Evolutionary conservation across 805 yeast species (phyloP).

Genomic region (Monosporozyma siamensis): DNA sequence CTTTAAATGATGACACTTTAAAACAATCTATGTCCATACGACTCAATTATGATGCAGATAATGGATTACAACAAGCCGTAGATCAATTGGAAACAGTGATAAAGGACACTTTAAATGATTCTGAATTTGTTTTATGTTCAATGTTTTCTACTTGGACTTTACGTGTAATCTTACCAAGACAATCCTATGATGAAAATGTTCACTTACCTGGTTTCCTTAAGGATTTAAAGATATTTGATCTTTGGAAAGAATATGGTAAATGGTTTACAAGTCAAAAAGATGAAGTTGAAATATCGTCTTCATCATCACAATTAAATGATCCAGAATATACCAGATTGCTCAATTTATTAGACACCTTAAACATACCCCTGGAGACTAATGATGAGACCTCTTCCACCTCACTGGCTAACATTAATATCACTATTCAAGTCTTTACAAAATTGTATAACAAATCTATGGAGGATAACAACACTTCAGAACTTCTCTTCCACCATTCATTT

Average conservation of each 20-base stretch:
- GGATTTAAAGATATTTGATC: conserved; percentile 67
- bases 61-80: conserved; percentile 59
- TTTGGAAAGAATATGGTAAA: conserved; percentile 60
- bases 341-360: neutral
- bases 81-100: conserved; percentile 42
- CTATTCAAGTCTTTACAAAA: neutral
- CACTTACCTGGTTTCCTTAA: conserved; percentile 66
- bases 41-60: conserved; percentile 46
- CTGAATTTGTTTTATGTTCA: conserved; percentile 57
- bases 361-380: neutral
- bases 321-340: neutral
- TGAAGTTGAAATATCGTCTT: too few relatives aligned
- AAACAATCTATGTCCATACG: conserved; percentile 40
- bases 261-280: conserved; percentile 50
- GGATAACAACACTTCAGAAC: conserved; percentile 14
- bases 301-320: conserved; percentile 1
- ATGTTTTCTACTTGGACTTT: conserved; percentile 58
- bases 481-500: conserved; percentile 61
- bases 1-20: too few relatives aligned
- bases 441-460: neutral
- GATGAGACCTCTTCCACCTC: too few relatives aligned
- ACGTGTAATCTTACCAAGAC: conserved; percentile 69
- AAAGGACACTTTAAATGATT: conserved; percentile 35
- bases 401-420: neutral
- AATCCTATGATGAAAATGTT: conserved; percentile 68